A percentile compares a stretch with the other conserved stretches of the same genome.
Conservation (phyloP, 768 basidiomycete species). For the Amanita jacksonii region DNA sequence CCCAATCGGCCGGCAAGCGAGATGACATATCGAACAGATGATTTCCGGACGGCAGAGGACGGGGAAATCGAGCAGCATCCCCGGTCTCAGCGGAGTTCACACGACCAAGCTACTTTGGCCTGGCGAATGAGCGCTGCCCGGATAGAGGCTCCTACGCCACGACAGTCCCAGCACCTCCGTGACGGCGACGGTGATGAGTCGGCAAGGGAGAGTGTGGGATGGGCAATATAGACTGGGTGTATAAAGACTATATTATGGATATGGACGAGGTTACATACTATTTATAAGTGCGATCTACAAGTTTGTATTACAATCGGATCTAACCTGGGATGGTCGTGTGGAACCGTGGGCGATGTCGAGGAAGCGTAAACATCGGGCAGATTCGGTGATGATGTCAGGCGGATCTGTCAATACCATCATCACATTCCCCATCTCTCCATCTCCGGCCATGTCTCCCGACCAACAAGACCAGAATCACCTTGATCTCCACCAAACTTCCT, state of each 20-base stretch:
- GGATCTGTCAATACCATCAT: no score
- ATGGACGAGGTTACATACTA: background rate
- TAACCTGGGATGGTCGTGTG: background rate
- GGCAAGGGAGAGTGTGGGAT: constrained; percentile 15
- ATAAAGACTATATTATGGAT: no score
- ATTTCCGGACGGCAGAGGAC: constrained; percentile 26
- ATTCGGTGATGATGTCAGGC: constrained; percentile 24
- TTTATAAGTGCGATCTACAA: no score
- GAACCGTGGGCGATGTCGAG: background rate
- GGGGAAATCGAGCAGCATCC: constrained; percentile 14
- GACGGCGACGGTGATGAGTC: constrained; percentile 21
- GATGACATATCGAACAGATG: constrained; percentile 32
- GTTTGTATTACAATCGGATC: no score
- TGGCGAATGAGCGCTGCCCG: no score
- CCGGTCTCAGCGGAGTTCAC: background rate
- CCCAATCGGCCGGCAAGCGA: constrained; percentile 25
- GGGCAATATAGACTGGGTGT: constrained; percentile 26
- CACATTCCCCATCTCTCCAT: constrained; percentile 22
- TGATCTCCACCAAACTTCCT: constrained; percentile 36
- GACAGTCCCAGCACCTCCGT: background rate
- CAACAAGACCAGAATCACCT: background rate
- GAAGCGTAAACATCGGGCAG: constrained; percentile 5
- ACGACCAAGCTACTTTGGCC: background rate
- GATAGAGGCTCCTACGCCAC: background rate
- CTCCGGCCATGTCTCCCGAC: background rate